Percentiles rank a stretch among this genome's conserved stretches.
Evolutionary conservation across 1,284 basidiomycete genomes (phyloP).

Genomic region (Pseudomicrostroma phylloplanum): DNA sequence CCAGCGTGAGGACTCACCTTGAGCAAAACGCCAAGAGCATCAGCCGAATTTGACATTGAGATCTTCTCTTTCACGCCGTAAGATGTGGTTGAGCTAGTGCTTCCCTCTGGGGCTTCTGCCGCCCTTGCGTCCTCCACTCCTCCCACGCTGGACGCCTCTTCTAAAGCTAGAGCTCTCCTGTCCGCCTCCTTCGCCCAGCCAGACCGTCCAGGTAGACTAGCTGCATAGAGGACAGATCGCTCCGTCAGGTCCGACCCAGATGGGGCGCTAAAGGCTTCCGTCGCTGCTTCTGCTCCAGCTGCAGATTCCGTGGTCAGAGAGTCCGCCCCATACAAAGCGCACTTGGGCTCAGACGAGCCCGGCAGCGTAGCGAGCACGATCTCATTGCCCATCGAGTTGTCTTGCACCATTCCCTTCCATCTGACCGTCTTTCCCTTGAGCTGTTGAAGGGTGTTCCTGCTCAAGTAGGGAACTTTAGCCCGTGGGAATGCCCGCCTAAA

Average conservation of each 20-base stretch:
- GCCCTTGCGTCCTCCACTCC: too few relatives aligned
- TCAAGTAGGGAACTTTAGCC: neutral
- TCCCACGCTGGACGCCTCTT: too few relatives aligned
- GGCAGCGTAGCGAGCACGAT: neutral
- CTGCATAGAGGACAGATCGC: neutral
- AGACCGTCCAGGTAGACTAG: neutral
- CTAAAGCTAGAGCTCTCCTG: neutral
- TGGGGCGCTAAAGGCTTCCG: neutral
- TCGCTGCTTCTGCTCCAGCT: neutral
- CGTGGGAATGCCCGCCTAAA: neutral
- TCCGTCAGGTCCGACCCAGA: neutral
- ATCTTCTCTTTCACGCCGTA: neutral
- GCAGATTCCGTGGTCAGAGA: neutral
- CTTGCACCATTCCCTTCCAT: conserved; percentile 3
- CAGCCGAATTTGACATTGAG: neutral
- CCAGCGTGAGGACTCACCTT: neutral
- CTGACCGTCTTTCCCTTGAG: conserved; percentile 1
- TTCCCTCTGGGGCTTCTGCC: too few relatives aligned
- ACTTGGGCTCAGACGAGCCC: neutral
- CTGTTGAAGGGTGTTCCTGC: neutral
- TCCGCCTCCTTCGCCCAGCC: neutral
- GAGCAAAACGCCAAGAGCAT: neutral
- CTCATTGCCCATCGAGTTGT: conserved; percentile 3
- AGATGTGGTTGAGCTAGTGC: neutral
- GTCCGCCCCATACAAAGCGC: conserved; percentile 1